Percentiles rank a stretch among this genome's conserved stretches.
Conservation (phyloP, 202 grass and related monocot species). For the Digitaria exilis region DNA sequence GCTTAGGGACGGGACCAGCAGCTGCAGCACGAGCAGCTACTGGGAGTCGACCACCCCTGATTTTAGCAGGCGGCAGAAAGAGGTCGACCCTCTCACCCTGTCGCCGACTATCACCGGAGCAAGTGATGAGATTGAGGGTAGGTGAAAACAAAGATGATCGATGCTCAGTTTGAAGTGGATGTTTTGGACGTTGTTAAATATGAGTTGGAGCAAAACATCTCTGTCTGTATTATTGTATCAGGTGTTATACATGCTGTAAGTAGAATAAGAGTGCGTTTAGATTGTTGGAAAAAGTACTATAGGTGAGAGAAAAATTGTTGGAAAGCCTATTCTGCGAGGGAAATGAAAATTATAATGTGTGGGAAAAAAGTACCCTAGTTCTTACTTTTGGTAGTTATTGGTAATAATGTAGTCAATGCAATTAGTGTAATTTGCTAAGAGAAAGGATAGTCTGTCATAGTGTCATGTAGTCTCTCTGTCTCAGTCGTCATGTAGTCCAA, state of each 20-base stretch:
- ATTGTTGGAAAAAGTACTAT: too few species aligned
- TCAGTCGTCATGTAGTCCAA: too few species aligned
- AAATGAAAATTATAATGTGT: too few species aligned
- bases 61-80: background rate
- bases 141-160: background rate
- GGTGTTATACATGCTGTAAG: background rate
- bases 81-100: background rate
- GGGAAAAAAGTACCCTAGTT: too few species aligned
- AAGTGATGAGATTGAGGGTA: background rate
- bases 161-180: background rate
- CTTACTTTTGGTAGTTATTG: too few species aligned
- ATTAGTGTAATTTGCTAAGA: too few species aligned
- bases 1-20: constrained; percentile 43
- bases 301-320: too few species aligned
- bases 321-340: too few species aligned
- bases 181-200: background rate
- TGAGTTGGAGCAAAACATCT: constrained; percentile 13
- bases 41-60: background rate
- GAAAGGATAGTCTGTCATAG: too few species aligned
- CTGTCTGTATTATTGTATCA: background rate
- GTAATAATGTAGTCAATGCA: too few species aligned
- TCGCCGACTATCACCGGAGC: constrained; percentile 2
- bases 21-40: constrained; percentile 17
- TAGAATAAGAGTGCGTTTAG: too few species aligned
- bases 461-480: too few species aligned